Conservation (phyloP, 305 asterid species). For the Plantago coronopus region DNA sequence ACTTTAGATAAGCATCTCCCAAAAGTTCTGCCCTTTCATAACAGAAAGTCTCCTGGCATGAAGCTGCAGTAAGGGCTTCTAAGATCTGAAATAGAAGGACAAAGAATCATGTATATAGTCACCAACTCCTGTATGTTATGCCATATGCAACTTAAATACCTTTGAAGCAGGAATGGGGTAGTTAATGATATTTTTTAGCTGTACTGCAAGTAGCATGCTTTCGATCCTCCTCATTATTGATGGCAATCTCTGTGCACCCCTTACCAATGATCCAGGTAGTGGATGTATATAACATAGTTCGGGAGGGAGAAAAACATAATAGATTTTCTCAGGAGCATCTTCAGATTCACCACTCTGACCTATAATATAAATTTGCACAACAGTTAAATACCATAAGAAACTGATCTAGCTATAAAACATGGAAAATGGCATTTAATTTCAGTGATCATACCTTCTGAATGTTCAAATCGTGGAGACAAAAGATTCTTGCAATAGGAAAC, state of each 20-base stretch:
- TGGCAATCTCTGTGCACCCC: conserved; percentile 98
- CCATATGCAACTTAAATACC: conserved; percentile 37
- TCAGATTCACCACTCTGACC: conserved; percentile 67
- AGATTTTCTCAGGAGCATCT: conserved; percentile 77
- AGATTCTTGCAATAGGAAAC: conserved; percentile 99
- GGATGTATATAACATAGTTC: conserved; percentile 97
- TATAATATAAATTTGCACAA: conserved; percentile 28
- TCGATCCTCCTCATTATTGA: conserved; percentile 93
- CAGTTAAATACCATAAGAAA: conserved; percentile 22
- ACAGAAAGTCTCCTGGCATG: conserved; percentile 98
- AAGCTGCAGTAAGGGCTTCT: conserved; percentile 97
- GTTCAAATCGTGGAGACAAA: conserved; percentile 92
- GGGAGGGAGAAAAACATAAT: conserved; percentile 97
- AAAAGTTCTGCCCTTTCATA: conserved; percentile 95
- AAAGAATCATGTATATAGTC: conserved; percentile 22
- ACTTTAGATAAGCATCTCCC: conserved; percentile 96
- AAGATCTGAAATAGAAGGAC: conserved; percentile 53
- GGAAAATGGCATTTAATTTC: conserved; percentile 14
- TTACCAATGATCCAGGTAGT: conserved; percentile 83
- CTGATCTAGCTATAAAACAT: conserved; percentile 23
- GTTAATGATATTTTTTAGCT: conserved; percentile 69
- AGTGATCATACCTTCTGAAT: conserved; percentile 64
- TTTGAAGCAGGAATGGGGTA: conserved; percentile 75
- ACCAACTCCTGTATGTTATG: conserved; percentile 1
- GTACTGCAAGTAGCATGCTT: conserved; percentile 95